A percentile compares a stretch with the other conserved stretches of the same genome.
Evolutionary conservation across 768 basidiomycete genomes (phyloP).

Genomic region (Suillus lakei): DNA sequence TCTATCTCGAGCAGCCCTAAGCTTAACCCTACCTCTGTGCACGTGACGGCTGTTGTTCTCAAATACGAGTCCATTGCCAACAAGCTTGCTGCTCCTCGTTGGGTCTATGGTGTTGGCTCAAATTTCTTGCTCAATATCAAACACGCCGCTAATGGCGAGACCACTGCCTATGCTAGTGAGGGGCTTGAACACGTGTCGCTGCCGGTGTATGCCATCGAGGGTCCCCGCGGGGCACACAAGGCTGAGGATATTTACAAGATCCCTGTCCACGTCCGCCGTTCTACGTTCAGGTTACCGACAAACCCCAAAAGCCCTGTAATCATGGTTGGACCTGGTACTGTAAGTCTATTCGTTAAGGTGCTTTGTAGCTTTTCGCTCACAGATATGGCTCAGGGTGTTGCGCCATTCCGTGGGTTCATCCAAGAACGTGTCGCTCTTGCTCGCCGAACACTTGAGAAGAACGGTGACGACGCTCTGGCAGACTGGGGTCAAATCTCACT

Average conservation of each 20-base stretch:
- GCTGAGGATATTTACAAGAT: conserved; percentile 75
- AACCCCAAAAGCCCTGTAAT: conserved; percentile 98
- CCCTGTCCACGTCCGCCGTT: conserved; percentile 93
- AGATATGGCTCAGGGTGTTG: conserved; percentile 75
- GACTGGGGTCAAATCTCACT: conserved; percentile 96
- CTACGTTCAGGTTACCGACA: conserved; percentile 96
- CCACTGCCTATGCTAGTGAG: conserved; percentile 45
- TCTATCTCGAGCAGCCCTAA: conserved; percentile 99
- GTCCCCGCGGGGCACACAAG: conserved; percentile 87
- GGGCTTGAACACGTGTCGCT: conserved; percentile 46
- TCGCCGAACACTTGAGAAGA: conserved; percentile 93
- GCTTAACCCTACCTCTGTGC: conserved; percentile 84
- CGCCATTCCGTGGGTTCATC: conserved; percentile 98
- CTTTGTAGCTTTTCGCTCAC: conserved; percentile 7
- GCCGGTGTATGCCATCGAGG: conserved; percentile 86
- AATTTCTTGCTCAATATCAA: conserved; percentile 97
- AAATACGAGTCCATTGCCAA: conserved; percentile 79
- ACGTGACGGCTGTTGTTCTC: conserved; percentile 94
- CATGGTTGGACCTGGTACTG: conserved; percentile 99
- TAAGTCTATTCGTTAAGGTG: conserved; percentile 46
- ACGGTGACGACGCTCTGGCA: conserved; percentile 87
- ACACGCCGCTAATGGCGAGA: conserved; percentile 67
- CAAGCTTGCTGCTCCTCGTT: conserved; percentile 57
- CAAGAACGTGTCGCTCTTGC: conserved; percentile 98
- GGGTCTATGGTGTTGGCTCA: conserved; percentile 89